Base-by-base conservation (phyloP, 768 basidiomycete species). In the Filobasidium wieringae region DNA sequence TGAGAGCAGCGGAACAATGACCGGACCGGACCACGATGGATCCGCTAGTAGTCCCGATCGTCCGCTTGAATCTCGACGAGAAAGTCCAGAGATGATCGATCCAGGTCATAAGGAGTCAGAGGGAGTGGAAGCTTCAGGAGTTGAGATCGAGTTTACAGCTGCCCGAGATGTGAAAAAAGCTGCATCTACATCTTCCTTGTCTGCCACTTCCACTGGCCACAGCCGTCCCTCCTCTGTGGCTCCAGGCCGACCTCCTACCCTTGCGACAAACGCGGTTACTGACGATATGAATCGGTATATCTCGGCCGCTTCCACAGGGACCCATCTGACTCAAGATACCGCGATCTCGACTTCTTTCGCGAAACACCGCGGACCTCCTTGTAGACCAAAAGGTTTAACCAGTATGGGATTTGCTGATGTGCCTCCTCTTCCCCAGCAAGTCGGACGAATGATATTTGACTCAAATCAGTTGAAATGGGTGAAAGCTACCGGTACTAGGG, bases 371-470 rank as follows among this genome's bases (percentile, higher is more conserved):
- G 73, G 72, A n/a, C 66, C 68, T 19, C 63, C 63, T 43, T 40
- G 59, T n/a, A 27, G 27, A 32, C 58, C 58, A 15, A 50, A 50
- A 19, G 57, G 61, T 17, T 68, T 72, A 64, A 84, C 89, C 54
- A 82, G 82, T 27, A 92, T 95, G 63, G 81, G 82, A 8, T 88
- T 89, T 1, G 79, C 80, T 34, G 90, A 92, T 69, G 76, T 93
- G 8, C 64, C 66, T 0, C 64, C 77, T 4, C 74, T 93, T 29
- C 85, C 87, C 2, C 84, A 89, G 34, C 78, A 82, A 54, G 81
- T 91, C 43, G 90, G 91, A 0, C 81, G 81, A 71, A 93, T 96
- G 91, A 76, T 86, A 51, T 91, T 84, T 64, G 91, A 93, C 75
- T 82, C 79, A 64, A 36, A 47, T 24, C 43, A 47, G 11, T 22